These are phyloP conservation scores for Mycena venus DNA, from an alignment of 768 basidiomycete species.

Conservation along the genomic window DNA sequence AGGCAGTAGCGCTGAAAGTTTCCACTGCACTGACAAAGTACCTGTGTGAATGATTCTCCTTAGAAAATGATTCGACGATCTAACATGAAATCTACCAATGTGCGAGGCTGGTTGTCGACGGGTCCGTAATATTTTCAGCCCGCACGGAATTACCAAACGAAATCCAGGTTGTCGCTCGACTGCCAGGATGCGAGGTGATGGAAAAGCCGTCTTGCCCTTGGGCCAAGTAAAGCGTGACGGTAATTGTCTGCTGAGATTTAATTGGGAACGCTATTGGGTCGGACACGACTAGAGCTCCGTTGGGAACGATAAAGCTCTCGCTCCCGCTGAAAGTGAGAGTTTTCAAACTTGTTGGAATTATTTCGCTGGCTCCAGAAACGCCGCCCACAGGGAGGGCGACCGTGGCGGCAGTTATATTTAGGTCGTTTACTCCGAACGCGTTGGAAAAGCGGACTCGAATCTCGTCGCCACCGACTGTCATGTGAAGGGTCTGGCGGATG, in stretches of 20 bases:
- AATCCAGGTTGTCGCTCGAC: conserved; percentile 61
- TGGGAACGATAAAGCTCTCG: conserved; percentile 54
- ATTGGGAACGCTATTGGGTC: conserved; percentile 59
- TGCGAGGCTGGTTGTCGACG: conserved; percentile 44
- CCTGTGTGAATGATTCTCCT: conserved; percentile 41
- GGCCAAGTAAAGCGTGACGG: conserved; percentile 56
- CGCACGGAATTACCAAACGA: conserved; percentile 52
- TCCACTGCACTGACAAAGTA: conserved; percentile 62
- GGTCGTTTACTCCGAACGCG: conserved; percentile 57
- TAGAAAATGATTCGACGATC: not conserved
- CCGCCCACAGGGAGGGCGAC: conserved; percentile 56
- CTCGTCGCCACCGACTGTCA: conserved; percentile 52
- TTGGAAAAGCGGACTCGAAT: conserved; percentile 64
- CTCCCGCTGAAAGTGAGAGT: conserved; percentile 60
- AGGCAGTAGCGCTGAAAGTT: conserved; percentile 48
- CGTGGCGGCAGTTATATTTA: conserved; percentile 60
- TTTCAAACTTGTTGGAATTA: conserved; percentile 50
- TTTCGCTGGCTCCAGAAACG: conserved; percentile 51
- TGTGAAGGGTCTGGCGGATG: conserved; percentile 63
- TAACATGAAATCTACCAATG: conserved; percentile 49
- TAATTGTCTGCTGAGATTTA: conserved; percentile 53
- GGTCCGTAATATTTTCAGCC: conserved; percentile 51
- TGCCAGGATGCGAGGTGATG: conserved; percentile 64
- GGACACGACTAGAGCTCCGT: conserved; percentile 59
- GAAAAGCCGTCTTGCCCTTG: conserved; percentile 55